Evolutionary conservation across 805 yeast species (phyloP).

Genomic region (Zygoascus biomembranicola): DNA sequence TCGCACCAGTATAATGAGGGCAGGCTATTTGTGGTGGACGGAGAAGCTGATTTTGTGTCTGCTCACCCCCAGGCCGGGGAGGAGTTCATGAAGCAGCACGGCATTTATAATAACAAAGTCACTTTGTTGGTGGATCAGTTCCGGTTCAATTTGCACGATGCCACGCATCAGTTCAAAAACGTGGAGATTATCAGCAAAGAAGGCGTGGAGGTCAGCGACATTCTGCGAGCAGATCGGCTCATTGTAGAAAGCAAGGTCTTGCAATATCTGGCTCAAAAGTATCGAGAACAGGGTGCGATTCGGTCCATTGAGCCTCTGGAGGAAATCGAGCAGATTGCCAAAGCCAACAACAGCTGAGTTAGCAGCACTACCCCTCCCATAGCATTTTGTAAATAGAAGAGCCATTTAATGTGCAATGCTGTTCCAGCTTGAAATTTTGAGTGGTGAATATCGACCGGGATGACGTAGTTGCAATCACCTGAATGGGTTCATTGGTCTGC

Average conservation of each 20-base stretch:
- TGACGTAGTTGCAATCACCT: neutral
- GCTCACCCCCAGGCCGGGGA: slow-evolving; percentile 38
- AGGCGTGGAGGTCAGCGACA: slow-evolving; percentile 73
- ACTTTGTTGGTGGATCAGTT: slow-evolving; percentile 60
- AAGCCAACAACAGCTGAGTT: neutral
- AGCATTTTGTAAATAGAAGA: neutral
- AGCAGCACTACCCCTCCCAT: neutral
- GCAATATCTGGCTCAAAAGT: slow-evolving; percentile 42
- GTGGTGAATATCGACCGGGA: neutral
- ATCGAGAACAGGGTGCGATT: slow-evolving; percentile 7
- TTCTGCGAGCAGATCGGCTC: slow-evolving; percentile 69
- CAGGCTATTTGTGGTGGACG: slow-evolving; percentile 60
- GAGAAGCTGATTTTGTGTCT: slow-evolving; percentile 30
- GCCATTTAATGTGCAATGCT: neutral
- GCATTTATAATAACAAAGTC: slow-evolving; percentile 25
- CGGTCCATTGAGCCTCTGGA: slow-evolving; percentile 2
- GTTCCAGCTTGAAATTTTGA: neutral
- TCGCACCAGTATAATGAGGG: slow-evolving; percentile 75
- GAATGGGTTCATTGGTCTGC: neutral
- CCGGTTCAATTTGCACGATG: slow-evolving; percentile 51
- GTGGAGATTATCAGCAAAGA: slow-evolving; percentile 66
- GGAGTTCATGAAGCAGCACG: slow-evolving; percentile 41
- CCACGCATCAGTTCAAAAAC: slow-evolving; percentile 42
- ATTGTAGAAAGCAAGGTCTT: slow-evolving; percentile 67
- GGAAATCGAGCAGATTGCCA: neutral